Evolutionary conservation across 306 rosid genomes (phyloP).

Genomic region (Ziziphus jujuba): DNA sequence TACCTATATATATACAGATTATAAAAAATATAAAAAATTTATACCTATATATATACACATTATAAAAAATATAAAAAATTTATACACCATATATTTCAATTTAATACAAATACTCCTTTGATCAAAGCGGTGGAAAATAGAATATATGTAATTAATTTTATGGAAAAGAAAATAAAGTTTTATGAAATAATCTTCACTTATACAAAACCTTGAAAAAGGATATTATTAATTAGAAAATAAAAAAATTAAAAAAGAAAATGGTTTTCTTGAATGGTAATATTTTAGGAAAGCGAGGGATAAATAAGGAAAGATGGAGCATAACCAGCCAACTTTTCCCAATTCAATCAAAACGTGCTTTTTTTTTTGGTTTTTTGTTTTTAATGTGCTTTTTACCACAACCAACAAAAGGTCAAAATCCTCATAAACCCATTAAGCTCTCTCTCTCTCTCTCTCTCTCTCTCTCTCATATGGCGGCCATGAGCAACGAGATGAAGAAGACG

Average conservation of each 20-base stretch:
- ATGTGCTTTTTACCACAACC: slow-evolving; percentile 29
- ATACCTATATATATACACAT: no score
- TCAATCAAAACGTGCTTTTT: slow-evolving; percentile 51
- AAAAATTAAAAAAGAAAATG: neutral
- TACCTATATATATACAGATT: no score
- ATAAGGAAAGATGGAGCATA: neutral
- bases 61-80: no score
- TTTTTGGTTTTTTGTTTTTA: neutral
- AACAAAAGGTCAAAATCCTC: slow-evolving; percentile 40
- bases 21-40: no score
- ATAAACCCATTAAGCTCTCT: slow-evolving; percentile 22
- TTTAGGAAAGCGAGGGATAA: slow-evolving; percentile 7
- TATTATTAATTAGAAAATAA: neutral
- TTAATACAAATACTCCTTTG: no score
- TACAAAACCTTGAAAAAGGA: no score
- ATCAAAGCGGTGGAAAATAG: no score
- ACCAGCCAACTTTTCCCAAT: slow-evolving; percentile 18
- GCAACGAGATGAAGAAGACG: slow-evolving; percentile 16
- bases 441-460: neutral
- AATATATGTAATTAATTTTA: no score
- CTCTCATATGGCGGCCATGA: slow-evolving; percentile 56
- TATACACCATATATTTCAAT: no score
- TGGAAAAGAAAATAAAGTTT: no score
- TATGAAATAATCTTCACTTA: no score
- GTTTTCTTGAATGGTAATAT: slow-evolving; percentile 10